These are phyloP conservation scores for Alnus rubra DNA, from an alignment of 306 rosid species.

Conservation along the genomic window DNA sequence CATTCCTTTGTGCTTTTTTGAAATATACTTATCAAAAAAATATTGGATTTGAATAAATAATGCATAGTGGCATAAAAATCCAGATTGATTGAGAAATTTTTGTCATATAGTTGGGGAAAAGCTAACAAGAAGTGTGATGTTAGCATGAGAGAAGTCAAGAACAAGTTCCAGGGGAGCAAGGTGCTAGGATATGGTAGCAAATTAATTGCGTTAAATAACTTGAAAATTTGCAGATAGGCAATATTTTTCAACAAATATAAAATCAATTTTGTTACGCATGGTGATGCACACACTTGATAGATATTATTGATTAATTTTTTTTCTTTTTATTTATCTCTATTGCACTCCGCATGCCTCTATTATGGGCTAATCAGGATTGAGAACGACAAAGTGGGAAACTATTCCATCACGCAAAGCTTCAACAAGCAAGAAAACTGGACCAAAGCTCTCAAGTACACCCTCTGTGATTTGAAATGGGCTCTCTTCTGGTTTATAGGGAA, in stretches of 20 bases:
- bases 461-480: slow-evolving; percentile 95
- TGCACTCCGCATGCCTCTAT: neutral
- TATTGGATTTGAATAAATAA: neutral
- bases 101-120: neutral
- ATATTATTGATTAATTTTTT: neutral
- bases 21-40: no score
- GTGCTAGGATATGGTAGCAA: neutral
- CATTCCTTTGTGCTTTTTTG: no score
- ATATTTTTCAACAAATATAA: neutral
- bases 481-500: slow-evolving; percentile 98
- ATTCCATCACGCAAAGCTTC: slow-evolving; percentile 94
- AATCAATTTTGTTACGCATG: neutral
- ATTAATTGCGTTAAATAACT: neutral
- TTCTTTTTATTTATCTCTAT: neutral
- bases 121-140: neutral
- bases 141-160: neutral
- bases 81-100: neutral
- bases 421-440: slow-evolving; percentile 98
- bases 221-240: neutral
- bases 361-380: slow-evolving; percentile 63
- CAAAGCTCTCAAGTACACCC: slow-evolving; percentile 94
- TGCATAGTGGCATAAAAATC: neutral
- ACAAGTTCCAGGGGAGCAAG: neutral
- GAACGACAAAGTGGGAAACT: slow-evolving; percentile 85
- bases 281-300: neutral